Evolutionary conservation across 2,329 filamentous ascomycete species (phyloP).

Genomic region (Zasmidium cellare): DNA sequence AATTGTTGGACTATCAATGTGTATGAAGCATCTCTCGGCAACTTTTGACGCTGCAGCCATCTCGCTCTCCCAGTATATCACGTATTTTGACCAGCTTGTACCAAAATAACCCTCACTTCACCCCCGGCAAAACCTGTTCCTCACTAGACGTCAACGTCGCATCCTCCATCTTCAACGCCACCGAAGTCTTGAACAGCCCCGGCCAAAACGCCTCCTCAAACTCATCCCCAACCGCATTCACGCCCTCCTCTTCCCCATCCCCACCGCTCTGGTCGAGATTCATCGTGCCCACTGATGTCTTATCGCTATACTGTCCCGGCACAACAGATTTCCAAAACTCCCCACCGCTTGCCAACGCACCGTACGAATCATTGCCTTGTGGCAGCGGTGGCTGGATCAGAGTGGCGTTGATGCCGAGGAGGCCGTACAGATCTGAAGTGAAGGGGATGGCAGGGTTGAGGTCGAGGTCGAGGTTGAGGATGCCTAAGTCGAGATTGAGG

Average conservation of each 20-base stretch:
- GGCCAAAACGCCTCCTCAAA: slow-evolving; percentile 18
- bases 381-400: slow-evolving; percentile 20
- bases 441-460: slow-evolving; percentile 14
- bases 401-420: slow-evolving; percentile 18
- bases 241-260: slow-evolving; percentile 14
- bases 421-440: slow-evolving; percentile 15
- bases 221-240: slow-evolving; percentile 16
- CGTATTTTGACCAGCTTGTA: background rate
- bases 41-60: too few relatives aligned
- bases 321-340: slow-evolving; percentile 13
- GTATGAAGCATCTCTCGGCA: too few relatives aligned
- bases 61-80: background rate
- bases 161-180: slow-evolving; percentile 15
- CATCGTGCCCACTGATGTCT: slow-evolving; percentile 11
- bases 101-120: background rate
- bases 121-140: background rate
- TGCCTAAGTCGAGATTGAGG: slow-evolving; percentile 1
- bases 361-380: slow-evolving; percentile 11
- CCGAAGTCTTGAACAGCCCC: slow-evolving; percentile 4
- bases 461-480: slow-evolving; percentile 5
- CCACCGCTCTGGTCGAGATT: slow-evolving; percentile 17
- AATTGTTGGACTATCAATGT: too few relatives aligned
- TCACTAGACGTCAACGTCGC: slow-evolving; percentile 12
- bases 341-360: slow-evolving; percentile 12
- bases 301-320: slow-evolving; percentile 13